Percentiles rank a stretch among this genome's conserved stretches.
phyloP scores from a whole-genome alignment of 345 rosid species.

The Theobroma cacao region DNA sequence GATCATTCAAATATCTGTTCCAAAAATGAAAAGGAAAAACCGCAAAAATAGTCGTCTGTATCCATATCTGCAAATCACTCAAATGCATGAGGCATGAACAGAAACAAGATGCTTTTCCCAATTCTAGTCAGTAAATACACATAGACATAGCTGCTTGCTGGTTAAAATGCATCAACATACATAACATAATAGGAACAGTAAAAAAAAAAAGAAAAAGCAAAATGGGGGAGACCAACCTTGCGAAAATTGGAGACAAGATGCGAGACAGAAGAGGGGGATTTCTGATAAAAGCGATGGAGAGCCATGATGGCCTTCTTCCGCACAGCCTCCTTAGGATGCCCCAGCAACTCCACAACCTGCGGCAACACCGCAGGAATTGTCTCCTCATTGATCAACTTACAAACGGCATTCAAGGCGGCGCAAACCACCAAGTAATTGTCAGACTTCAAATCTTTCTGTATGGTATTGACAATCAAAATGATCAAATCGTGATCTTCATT shows the following conservation, averaged over 20 bases:
- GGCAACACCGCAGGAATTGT: constrained; percentile 96
- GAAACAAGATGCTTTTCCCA: background rate
- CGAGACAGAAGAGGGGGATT: constrained; percentile 87
- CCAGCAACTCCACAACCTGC: constrained; percentile 81
- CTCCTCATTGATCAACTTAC: constrained; percentile 93
- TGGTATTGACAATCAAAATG: constrained; percentile 88
- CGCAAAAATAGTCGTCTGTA: background rate
- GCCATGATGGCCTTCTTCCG: constrained; percentile 99
- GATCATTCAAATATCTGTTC: background rate
- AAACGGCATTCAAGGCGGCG: constrained; percentile 86
- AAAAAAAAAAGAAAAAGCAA: background rate
- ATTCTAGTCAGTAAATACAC: background rate
- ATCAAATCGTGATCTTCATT: constrained; percentile 96
- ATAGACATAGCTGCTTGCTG: background rate
- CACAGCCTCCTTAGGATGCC: constrained; percentile 86
- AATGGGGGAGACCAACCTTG: constrained; percentile 37
- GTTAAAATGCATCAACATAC: background rate
- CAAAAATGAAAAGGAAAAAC: background rate
- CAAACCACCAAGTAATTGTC: constrained; percentile 87
- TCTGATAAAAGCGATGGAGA: constrained; percentile 79
- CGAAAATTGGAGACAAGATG: constrained; percentile 89
- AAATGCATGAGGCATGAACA: background rate
- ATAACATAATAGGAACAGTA: background rate
- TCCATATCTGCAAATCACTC: background rate
- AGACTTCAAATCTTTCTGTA: constrained; percentile 94